Conservation (phyloP, 2,329 filamentous ascomycete genomes). For the Xylaria digitata region DNA sequence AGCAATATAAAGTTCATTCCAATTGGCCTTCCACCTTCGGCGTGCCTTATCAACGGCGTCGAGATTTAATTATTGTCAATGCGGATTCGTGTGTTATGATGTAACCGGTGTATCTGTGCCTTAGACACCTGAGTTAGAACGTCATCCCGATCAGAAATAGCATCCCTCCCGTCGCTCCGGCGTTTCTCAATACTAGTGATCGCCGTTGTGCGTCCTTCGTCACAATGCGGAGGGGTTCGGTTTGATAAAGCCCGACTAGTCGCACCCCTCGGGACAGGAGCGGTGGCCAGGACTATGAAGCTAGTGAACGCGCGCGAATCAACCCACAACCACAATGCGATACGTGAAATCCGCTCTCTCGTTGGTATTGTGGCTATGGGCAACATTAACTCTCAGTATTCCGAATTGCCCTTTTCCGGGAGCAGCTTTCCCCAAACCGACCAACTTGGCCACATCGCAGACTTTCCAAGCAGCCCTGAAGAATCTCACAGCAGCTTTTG, state of each 20-base stretch:
- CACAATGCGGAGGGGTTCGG: background rate
- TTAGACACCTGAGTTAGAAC: slow-evolving; percentile 1
- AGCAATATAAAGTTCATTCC: slow-evolving; percentile 20
- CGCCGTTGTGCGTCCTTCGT: too few species aligned
- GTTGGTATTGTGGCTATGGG: slow-evolving; percentile 9
- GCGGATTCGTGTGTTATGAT: slow-evolving; percentile 15
- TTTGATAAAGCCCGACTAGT: slow-evolving; percentile 7
- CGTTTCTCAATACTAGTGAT: background rate
- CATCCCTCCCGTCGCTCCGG: background rate
- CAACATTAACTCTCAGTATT: slow-evolving; percentile 33
- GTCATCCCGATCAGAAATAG: slow-evolving; percentile 15
- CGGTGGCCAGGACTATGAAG: background rate
- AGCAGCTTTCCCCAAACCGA: slow-evolving; percentile 51
- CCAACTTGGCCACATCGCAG: slow-evolving; percentile 45
- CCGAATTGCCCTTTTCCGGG: slow-evolving; percentile 53
- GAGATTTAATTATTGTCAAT: slow-evolving; percentile 13
- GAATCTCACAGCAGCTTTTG: slow-evolving; percentile 49
- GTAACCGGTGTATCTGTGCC: slow-evolving; percentile 10
- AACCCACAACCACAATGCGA: slow-evolving; percentile 10
- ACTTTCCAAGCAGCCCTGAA: slow-evolving; percentile 47
- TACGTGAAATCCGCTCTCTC: background rate
- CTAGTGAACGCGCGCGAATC: background rate
- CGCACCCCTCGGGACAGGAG: background rate
- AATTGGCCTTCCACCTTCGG: slow-evolving; percentile 10
- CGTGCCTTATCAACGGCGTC: slow-evolving; percentile 7